Evolutionary conservation across 2,329 filamentous ascomycete species (phyloP), one percentile per base, ranked within the genome.

Genomic region (Ascochyta clinopodiicola): DNA sequence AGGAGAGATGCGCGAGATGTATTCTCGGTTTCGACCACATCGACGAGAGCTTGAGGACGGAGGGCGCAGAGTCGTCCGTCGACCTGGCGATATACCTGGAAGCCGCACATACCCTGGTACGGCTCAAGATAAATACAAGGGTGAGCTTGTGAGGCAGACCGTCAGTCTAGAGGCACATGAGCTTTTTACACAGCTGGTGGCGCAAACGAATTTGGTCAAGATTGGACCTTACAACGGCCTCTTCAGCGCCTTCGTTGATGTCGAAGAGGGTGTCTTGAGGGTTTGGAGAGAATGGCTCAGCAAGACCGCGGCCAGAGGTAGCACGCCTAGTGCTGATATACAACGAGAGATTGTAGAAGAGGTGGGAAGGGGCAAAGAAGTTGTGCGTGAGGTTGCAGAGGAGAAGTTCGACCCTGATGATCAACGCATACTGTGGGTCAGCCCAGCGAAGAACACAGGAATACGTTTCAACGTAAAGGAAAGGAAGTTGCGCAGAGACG

Each of bases 201-300:
- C 86, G 5, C 80, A 85, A 22, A 84, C 84, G 7, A 90, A 87
- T 66, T 75, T 96, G 34, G 87, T 91, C 57, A 88, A 88, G 69
- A 78, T 86, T 27, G 85, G 86, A 1, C 82, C 86, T 1, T 81
- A 80, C 25, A 81, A 79, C 21, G 87, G 86, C 4, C 71, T 90
- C 0, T 88, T 91, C 61, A 77, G 85, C 48, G 87, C 82, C 66
- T 85, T 86, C 57, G 82, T 88, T 46, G 86, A 85, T 37, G 78
- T 94, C 35, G 83, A 85, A 49, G 87, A 92, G 51, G 80, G 87
- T 1, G 83, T 91, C 5, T 78, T 92, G 35, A 82, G 90, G 25
- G 80, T 95, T 0, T 93, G 86, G 82, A 83, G 89, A 47, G 79
- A 87, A 15, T 95, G 91, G 90, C 77, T 95, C 32, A 79, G 80